Conservation (phyloP, 495 filamentous ascomycete species). For the Pseudoneurospora amorphoporcata region DNA sequence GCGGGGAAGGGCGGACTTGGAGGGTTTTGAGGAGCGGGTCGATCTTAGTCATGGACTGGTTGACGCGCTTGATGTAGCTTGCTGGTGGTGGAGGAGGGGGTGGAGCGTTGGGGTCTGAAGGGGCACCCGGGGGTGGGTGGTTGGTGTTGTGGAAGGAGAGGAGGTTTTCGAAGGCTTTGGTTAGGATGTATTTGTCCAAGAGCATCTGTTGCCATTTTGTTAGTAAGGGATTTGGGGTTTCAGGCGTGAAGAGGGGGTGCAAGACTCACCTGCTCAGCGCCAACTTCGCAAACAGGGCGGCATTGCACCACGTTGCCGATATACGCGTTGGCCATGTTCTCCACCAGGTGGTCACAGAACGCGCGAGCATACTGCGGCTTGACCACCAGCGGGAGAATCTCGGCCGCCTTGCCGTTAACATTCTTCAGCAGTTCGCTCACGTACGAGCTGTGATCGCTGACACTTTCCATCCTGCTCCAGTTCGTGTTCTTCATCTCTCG, state of each 20-base stretch:
- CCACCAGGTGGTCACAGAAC: conserved; percentile 90
- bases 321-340: conserved; percentile 69
- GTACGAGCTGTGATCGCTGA: conserved; percentile 93
- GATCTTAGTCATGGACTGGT: conserved; percentile 71
- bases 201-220: conserved; percentile 51
- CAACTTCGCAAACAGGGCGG: conserved; percentile 81
- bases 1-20: conserved; percentile 82
- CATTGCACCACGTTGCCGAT: conserved; percentile 78
- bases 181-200: conserved; percentile 84
- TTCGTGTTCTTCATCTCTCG: conserved; percentile 94
- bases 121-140: conserved; percentile 14
- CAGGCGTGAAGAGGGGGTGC: not conserved
- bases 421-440: conserved; percentile 68
- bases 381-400: conserved; percentile 66
- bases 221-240: not conserved
- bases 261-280: conserved; percentile 72
- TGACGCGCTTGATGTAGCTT: conserved; percentile 79
- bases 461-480: conserved; percentile 89
- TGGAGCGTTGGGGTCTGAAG: conserved; percentile 19
- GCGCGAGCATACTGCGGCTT: conserved; percentile 92
- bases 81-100: conserved; percentile 39
- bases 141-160: conserved; percentile 42
- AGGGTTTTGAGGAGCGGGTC: conserved; percentile 93
- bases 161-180: conserved; percentile 65
- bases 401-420: conserved; percentile 56